Conservation (phyloP, 1,139 yeast species). For the Magnusiomyces tetraspermus region DNA sequence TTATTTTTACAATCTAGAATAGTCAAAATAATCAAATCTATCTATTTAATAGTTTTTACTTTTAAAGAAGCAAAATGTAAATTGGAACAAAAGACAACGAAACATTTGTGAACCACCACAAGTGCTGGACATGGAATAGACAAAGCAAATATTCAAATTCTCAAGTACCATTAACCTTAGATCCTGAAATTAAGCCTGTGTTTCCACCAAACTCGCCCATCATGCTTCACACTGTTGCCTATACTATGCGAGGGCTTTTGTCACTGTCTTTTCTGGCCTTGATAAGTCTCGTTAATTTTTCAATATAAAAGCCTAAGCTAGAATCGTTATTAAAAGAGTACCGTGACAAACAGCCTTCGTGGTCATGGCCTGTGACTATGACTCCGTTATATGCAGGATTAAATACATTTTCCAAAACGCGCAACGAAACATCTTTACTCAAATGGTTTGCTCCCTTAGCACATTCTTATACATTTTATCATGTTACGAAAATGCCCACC, state of each 20-base stretch:
- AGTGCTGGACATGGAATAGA: slow-evolving; percentile 78
- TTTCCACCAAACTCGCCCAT: slow-evolving; percentile 96
- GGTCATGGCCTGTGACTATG: slow-evolving; percentile 91
- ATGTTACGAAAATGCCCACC: slow-evolving; percentile 72
- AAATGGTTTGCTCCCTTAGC: slow-evolving; percentile 80
- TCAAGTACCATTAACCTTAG: slow-evolving; percentile 41
- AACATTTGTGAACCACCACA: slow-evolving; percentile 85
- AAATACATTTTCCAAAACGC: slow-evolving; percentile 60
- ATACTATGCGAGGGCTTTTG: slow-evolving; percentile 43
- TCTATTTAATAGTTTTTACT: too few species aligned
- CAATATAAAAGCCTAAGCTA: slow-evolving; percentile 40
- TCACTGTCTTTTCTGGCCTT: slow-evolving; percentile 2
- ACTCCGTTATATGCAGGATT: slow-evolving; percentile 51
- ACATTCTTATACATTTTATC: slow-evolving; percentile 46
- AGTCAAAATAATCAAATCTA: too few species aligned
- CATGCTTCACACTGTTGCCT: slow-evolving; percentile 80
- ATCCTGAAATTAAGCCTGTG: slow-evolving; percentile 74
- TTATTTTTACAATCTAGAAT: too few species aligned
- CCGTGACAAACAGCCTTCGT: slow-evolving; percentile 67
- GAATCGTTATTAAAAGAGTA: slow-evolving; percentile 13
- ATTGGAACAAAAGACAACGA: background rate
- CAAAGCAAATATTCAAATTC: slow-evolving; percentile 64
- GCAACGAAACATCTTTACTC: slow-evolving; percentile 53
- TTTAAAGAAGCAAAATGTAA: too few species aligned
- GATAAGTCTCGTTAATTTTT: slow-evolving; percentile 18